Conservation (phyloP, 2,329 filamentous ascomycete genomes). For the Thyridium curvatum region DNA sequence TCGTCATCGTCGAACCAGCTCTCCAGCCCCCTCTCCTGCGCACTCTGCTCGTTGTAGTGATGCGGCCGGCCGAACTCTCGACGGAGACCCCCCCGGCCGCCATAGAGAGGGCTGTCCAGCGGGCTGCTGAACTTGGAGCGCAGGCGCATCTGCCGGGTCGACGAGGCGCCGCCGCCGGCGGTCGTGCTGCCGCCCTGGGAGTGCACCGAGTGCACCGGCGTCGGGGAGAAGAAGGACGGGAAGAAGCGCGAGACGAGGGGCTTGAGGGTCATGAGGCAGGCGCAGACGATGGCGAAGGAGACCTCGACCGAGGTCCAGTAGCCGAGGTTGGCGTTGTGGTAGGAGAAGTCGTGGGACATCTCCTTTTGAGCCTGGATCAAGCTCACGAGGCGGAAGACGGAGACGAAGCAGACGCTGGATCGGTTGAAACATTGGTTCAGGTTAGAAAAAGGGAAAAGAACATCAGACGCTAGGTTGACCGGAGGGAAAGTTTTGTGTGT, state of each 20-base stretch:
- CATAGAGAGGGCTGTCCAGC: too few species aligned
- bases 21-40: too few species aligned
- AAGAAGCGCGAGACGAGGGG: constrained; percentile 25
- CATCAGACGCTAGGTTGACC: too few species aligned
- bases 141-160: too few species aligned
- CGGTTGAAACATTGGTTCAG: constrained; percentile 7
- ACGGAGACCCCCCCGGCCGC: too few species aligned
- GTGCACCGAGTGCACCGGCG: not conserved
- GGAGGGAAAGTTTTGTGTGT: too few species aligned
- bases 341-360: constrained; percentile 18
- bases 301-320: constrained; percentile 28
- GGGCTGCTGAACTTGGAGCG: too few species aligned
- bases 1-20: too few species aligned
- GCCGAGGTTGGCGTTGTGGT: constrained; percentile 17
- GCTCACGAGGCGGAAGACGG: constrained; percentile 21
- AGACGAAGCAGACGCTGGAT: constrained; percentile 27
- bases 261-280: constrained; percentile 29
- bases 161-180: not conserved
- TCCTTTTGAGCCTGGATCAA: constrained; percentile 11
- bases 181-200: constrained; percentile 1
- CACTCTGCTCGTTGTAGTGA: too few species aligned
- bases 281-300: constrained; percentile 26
- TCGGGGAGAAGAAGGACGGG: constrained; percentile 5
- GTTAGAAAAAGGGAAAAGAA: too few species aligned
- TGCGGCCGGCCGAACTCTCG: too few species aligned